A percentile compares a stretch with the other conserved stretches of the same genome.
Evolutionary conservation across 1,284 basidiomycete genomes (phyloP).

Genomic region (Cutaneotrichosporon sp.): DNA sequence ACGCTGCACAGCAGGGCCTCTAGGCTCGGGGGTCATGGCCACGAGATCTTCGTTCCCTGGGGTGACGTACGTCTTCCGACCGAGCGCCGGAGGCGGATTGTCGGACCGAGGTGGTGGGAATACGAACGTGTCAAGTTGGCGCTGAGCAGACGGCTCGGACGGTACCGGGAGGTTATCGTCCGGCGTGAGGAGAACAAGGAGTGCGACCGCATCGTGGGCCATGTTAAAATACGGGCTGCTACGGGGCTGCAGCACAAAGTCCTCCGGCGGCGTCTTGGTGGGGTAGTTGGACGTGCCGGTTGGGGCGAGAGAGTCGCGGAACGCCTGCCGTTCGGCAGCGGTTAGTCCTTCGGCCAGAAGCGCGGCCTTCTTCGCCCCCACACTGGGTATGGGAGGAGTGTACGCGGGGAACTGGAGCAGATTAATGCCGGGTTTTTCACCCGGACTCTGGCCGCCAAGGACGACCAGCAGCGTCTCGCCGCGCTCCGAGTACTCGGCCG

Average conservation of each 20-base stretch:
- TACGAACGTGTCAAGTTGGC: slow-evolving; percentile 52
- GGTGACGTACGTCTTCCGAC: slow-evolving; percentile 46
- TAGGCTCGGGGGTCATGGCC: not conserved
- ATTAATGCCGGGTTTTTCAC: slow-evolving; percentile 66
- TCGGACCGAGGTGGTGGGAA: slow-evolving; percentile 54
- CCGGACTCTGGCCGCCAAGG: slow-evolving; percentile 67
- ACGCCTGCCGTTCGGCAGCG: slow-evolving; percentile 62
- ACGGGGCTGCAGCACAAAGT: slow-evolving; percentile 73
- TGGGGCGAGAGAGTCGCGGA: slow-evolving; percentile 63
- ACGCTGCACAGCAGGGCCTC: not conserved
- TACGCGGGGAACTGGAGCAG: slow-evolving; percentile 71
- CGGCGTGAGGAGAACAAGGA: slow-evolving; percentile 57
- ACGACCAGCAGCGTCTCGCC: slow-evolving; percentile 72
- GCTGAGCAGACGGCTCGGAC: slow-evolving; percentile 36
- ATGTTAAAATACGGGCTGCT: slow-evolving; percentile 70
- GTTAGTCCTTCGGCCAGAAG: slow-evolving; percentile 54
- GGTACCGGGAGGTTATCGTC: slow-evolving; percentile 42
- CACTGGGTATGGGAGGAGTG: slow-evolving; percentile 18
- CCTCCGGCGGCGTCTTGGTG: slow-evolving; percentile 65
- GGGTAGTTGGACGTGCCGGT: slow-evolving; percentile 64
- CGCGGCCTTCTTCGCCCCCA: not conserved
- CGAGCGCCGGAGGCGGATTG: slow-evolving; percentile 41
- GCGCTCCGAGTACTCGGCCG: slow-evolving; percentile 53
- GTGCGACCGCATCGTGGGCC: slow-evolving; percentile 67
- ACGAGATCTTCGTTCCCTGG: slow-evolving; percentile 46